Base-by-base conservation (phyloP, 78 protist genomes). In the Dictyostelium citrinum region DNA sequence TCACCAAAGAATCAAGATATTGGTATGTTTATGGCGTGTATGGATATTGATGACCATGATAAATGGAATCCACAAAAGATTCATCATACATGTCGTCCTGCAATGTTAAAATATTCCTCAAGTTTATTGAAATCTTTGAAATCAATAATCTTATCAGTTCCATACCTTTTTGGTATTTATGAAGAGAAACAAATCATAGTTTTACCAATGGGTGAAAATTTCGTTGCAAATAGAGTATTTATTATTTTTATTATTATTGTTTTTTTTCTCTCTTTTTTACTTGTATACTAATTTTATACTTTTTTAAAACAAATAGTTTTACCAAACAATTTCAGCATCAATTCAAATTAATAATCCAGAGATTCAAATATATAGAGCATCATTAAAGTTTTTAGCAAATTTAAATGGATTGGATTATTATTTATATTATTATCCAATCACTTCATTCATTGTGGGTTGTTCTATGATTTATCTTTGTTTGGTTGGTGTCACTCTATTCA, bases 21-120 rank as follows among this genome's bases (percentile, higher is more conserved):
- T 17, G 93, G 93, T 16, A 88, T 88, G 93, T 88, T 88, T 27
- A 88, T 88, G 93, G 93, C 75, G 1, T 88, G 93, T 46, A 43
- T 88, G 72, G 85, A 78, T 41, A 24, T 88, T 33, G 85, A 88
- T 41, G 81, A 78, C 9, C 82, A 88, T 41, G 93, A 88, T 46
- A 88, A 88, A 46, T 88, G 93, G 93, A 78, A 61, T 68, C 84
- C 93, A 45, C 79, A 76, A n/a, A 76, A 67, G 24, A 45, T 88
- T n/a, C 68, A 60, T 58, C 58, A 67, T 67, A 33, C 68, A 9
- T 88, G 93, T 22, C 67, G 75, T 77, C 93, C 93, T 43, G 84
- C 80, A 17, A 78, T 78, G 8, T 22, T 88, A 33, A 88, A 88
- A 31, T 88, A 88, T 78, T 41, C 80, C 5, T 88, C 93, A 67